A percentile compares a stretch with the other conserved stretches of the same genome.
These are phyloP conservation scores for Austropuccinia psidii DNA, from an alignment of 1,284 basidiomycete species.

Conservation along the genomic window DNA sequence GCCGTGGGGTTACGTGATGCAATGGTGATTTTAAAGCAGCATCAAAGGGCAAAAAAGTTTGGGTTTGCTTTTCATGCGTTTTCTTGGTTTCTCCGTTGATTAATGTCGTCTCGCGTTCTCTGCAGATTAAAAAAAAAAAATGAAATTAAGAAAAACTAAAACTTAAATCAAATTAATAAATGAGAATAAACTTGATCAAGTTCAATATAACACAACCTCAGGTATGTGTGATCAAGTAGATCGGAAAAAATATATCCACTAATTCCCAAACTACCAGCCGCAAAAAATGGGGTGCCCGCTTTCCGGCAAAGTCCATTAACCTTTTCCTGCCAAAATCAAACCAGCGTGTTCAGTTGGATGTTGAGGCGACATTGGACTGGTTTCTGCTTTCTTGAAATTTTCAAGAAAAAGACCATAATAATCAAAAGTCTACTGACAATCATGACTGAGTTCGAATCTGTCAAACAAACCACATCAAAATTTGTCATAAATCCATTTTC, in stretches of 20 bases:
- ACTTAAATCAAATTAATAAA: neutral
- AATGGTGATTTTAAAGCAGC: conserved; percentile 56
- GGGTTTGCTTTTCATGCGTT: conserved; percentile 59
- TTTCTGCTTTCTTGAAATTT: neutral
- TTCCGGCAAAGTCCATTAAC: conserved; percentile 69
- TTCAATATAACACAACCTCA: conserved; percentile 55
- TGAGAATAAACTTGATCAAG: conserved; percentile 43
- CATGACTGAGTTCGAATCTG: conserved; percentile 19
- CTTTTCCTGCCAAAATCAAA: conserved; percentile 54
- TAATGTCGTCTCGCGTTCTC: conserved; percentile 15
- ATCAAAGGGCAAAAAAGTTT: conserved; percentile 60
- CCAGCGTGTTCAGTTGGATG: neutral
- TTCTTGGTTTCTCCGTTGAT: conserved; percentile 50
- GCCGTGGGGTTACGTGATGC: conserved; percentile 60
- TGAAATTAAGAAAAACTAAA: neutral
- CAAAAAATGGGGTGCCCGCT: conserved; percentile 70
- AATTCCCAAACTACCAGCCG: conserved; percentile 80
- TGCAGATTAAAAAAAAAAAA: neutral
- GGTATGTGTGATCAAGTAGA: conserved; percentile 72
- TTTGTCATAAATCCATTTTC: conserved; percentile 28
- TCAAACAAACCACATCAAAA: conserved; percentile 35
- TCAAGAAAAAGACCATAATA: neutral
- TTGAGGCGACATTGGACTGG: neutral
- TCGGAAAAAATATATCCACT: conserved; percentile 92
- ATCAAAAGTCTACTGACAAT: conserved; percentile 56